These are phyloP conservation scores for Fusarium bulbicola DNA, from an alignment of 2,329 filamentous ascomycete genomes.

Conservation along the genomic window DNA sequence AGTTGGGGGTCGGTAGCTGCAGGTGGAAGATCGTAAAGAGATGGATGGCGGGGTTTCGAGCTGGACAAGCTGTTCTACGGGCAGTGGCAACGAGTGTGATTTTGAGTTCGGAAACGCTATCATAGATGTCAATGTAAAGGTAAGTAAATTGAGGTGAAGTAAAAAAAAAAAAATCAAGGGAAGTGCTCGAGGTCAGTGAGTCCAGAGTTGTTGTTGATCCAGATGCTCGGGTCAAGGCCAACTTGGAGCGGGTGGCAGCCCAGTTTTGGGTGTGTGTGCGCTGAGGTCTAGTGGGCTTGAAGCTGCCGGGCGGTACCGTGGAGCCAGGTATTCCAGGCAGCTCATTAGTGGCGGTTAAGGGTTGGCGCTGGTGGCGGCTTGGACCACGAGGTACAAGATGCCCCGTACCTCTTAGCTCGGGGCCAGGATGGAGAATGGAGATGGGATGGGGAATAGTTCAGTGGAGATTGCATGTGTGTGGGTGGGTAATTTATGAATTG, in stretches of 20 bases:
- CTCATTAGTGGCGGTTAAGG: slow-evolving; percentile 32
- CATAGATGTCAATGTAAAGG: not conserved
- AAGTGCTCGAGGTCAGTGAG: not conserved
- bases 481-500: slow-evolving; percentile 25
- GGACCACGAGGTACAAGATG: slow-evolving; percentile 28
- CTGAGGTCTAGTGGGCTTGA: slow-evolving; percentile 20
- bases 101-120: slow-evolving; percentile 7
- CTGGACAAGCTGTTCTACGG: slow-evolving; percentile 12
- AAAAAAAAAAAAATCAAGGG: not conserved
- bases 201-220: slow-evolving; percentile 36
- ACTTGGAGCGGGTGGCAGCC: slow-evolving; percentile 41
- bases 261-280: slow-evolving; percentile 34
- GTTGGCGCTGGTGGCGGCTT: slow-evolving; percentile 32
- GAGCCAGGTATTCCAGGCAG: slow-evolving; percentile 18
- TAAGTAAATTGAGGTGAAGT: slow-evolving; percentile 3
- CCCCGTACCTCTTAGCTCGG: slow-evolving; percentile 28
- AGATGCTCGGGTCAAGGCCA: slow-evolving; percentile 42
- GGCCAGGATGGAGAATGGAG: slow-evolving; percentile 34
- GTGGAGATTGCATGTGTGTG: slow-evolving; percentile 36
- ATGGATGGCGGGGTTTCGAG: not conserved
- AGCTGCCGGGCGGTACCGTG: slow-evolving; percentile 19
- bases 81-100: not conserved
- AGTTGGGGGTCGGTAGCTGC: slow-evolving; percentile 25
- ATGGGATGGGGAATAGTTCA: slow-evolving; percentile 27
- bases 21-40: slow-evolving; percentile 11